Evolutionary conservation across 257 asterid species (phyloP), one percentile per base, ranked within the genome.

Genomic region (Scutellaria baicalensis): DNA sequence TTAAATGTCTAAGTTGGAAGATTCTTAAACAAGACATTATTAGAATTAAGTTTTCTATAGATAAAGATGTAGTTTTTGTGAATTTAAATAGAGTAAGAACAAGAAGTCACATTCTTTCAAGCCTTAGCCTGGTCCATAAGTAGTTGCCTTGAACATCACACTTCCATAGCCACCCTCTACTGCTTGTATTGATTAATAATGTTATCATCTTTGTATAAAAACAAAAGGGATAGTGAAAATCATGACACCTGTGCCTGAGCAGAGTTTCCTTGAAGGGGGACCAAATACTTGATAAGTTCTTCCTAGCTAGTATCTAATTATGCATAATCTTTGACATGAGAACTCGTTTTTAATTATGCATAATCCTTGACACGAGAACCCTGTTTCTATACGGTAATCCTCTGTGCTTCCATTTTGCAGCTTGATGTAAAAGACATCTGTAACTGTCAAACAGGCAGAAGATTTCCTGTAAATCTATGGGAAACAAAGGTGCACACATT

Each of bases 111-210:
- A 20, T 17, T 75, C 80, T 35, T 48, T 21, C 57, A 64, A 47
- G 45, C 81, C 76, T 81, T 4, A 44, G 50, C 65, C 64, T 36
- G 47, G 45, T 35, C 64, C 14, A 59, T n/a, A 59, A n/a, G 47
- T 59, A 59, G 27, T 59, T 16, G 63, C 63, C 43, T 61, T 42
- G 65, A 72, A 59, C 35, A 6, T 62, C 72, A 13, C 56, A 40
- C n/a, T 43, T 27, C 23, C 14, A 20, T 56, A 67, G 68, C 67
- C 62, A 54, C 47, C 47, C 27, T 33, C 62, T 48, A 16, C 75
- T 71, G 73, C 76, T 44, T 40, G 75, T 14, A 59, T 68, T 82
- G 60, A 77, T 45, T 10, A 40, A 59, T 48, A 13, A 47, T 45
- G 43, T 38, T 55, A 64, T 18, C 23, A 17, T 9, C 11, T 54